A percentile compares a stretch with the other conserved stretches of the same genome.
phyloP scores from a whole-genome alignment of 805 yeast genomes.

The Myxozyma neglecta region DNA sequence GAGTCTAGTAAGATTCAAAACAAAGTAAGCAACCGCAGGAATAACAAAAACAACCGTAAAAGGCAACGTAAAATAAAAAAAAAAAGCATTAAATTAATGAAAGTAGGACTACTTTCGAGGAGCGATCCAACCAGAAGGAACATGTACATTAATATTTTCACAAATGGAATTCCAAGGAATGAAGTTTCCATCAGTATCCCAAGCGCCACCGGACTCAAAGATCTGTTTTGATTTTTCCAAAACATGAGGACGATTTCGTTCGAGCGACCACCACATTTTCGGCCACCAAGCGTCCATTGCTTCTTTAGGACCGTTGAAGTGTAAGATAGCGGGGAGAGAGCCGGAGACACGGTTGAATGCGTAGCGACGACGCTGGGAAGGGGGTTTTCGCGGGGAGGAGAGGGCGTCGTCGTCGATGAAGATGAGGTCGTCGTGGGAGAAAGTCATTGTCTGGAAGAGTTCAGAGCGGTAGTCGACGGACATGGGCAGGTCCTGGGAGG shows the following conservation, averaged over 20 bases:
- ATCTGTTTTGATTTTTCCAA: slow-evolving; percentile 17
- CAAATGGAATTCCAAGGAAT: slow-evolving; percentile 27
- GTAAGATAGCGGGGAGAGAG: slow-evolving; percentile 24
- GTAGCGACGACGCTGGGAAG: slow-evolving; percentile 13
- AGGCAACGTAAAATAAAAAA: no score
- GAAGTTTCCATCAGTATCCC: slow-evolving; percentile 22
- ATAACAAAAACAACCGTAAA: no score
- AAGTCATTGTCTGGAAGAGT: slow-evolving; percentile 32
- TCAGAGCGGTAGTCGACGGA: slow-evolving; percentile 25
- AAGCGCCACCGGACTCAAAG: slow-evolving; percentile 30
- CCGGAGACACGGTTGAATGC: slow-evolving; percentile 30
- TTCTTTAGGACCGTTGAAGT: slow-evolving; percentile 32
- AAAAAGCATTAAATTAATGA: no score
- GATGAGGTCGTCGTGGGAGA: slow-evolving; percentile 26
- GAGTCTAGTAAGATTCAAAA: no score
- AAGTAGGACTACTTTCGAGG: no score
- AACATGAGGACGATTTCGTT: slow-evolving; percentile 12
- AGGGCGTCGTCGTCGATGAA: slow-evolving; percentile 24
- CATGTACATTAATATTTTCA: slow-evolving; percentile 20
- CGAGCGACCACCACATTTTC: slow-evolving; percentile 29
- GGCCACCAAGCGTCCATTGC: slow-evolving; percentile 33
- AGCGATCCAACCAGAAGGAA: slow-evolving; percentile 9
- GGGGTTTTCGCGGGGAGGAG: slow-evolving; percentile 22
- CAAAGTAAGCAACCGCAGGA: no score
- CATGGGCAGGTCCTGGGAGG: slow-evolving; percentile 25